Conservation (phyloP, 2,329 filamentous ascomycete species). For the Cercospora sp. region DNA sequence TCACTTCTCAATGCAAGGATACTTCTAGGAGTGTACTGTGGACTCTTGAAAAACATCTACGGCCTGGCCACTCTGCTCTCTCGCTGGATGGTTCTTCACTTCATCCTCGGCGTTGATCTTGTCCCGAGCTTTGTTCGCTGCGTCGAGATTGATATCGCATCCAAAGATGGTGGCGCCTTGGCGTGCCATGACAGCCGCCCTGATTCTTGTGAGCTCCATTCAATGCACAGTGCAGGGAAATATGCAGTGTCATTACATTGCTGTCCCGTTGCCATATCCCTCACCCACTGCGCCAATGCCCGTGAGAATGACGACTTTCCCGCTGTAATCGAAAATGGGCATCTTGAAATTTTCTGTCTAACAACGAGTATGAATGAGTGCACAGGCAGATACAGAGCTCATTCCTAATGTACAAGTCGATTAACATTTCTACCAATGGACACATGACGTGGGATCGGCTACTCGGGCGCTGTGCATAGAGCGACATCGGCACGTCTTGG, state of each 20-base stretch:
- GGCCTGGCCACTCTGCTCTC: conserved; percentile 15
- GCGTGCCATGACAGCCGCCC: conserved; percentile 46
- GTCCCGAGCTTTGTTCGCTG: conserved; percentile 31
- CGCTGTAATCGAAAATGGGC: conserved; percentile 43
- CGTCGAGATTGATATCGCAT: conserved; percentile 47
- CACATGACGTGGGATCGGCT: neutral
- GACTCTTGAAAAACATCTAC: conserved; percentile 29
- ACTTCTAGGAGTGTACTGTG: conserved; percentile 20
- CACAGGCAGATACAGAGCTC: neutral
- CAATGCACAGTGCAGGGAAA: neutral
- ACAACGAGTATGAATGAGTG: neutral
- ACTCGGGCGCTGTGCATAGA: neutral
- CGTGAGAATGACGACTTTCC: conserved; percentile 50
- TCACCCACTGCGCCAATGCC: conserved; percentile 48
- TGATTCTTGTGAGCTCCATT: neutral
- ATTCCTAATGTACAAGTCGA: neutral
- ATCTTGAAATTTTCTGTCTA: neutral
- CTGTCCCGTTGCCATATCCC: conserved; percentile 52
- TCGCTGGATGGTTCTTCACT: conserved; percentile 23
- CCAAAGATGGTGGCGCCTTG: conserved; percentile 54
- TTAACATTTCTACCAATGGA: neutral
- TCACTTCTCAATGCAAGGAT: neutral
- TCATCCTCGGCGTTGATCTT: conserved; percentile 29
- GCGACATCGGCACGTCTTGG: neutral
- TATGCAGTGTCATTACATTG: conserved; percentile 20